These are phyloP conservation scores for Leccinum sublutescens DNA, from an alignment of 768 basidiomycete species.

Conservation along the genomic window DNA sequence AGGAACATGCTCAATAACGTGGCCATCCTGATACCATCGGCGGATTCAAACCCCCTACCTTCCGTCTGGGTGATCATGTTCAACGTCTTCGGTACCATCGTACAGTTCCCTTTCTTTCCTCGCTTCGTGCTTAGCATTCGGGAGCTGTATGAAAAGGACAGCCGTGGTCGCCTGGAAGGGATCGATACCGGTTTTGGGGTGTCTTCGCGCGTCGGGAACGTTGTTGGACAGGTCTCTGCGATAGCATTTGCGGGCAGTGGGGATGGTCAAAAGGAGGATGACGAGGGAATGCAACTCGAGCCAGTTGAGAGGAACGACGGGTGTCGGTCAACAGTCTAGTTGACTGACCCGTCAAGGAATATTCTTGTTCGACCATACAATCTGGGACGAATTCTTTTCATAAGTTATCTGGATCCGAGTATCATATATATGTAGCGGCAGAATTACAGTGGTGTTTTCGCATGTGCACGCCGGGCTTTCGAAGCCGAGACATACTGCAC, in stretches of 20 bases:
- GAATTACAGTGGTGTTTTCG: too few species aligned
- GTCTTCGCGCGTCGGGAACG: not conserved
- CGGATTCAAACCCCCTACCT: not conserved
- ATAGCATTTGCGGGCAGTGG: not conserved
- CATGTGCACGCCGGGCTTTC: too few species aligned
- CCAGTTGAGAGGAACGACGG: not conserved
- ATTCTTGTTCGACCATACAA: not conserved
- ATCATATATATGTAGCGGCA: too few species aligned
- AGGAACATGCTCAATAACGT: not conserved
- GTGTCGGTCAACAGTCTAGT: not conserved
- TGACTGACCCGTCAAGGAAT: not conserved
- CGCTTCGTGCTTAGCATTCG: not conserved
- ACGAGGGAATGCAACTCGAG: not conserved
- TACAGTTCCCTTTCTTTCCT: not conserved
- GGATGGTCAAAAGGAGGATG: not conserved
- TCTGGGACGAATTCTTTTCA: not conserved
- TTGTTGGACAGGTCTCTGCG: not conserved
- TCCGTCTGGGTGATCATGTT: not conserved
- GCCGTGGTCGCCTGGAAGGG: not conserved
- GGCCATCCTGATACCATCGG: not conserved
- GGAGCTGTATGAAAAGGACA: not conserved
- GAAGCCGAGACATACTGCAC: too few species aligned
- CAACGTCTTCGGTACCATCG: fast-evolving
- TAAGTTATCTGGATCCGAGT: not conserved
- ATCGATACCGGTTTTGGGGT: not conserved